Conservation (phyloP, 106 monocot genomes). For the Narthecium ossifragum region DNA sequence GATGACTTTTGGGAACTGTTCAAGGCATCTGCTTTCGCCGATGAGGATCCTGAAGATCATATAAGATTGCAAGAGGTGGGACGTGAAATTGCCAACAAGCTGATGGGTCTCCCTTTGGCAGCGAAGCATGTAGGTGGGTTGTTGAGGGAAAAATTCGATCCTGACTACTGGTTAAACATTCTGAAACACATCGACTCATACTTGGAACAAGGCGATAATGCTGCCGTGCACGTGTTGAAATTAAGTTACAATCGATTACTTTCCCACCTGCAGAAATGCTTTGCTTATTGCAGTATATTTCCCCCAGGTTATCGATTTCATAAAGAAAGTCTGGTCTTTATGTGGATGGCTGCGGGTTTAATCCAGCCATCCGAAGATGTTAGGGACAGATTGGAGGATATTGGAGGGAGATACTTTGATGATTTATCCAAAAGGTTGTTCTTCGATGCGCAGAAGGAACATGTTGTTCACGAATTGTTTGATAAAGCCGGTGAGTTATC, state of each 20-base stretch:
- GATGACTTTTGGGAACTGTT: conserved; percentile 14
- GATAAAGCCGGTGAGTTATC: too few relatives aligned
- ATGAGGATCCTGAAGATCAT: not conserved
- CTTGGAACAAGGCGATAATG: conserved; percentile 4
- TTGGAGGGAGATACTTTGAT: conserved; percentile 22
- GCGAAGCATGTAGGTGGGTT: too few relatives aligned
- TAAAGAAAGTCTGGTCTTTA: conserved; percentile 19
- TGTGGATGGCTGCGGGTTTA: conserved; percentile 52
- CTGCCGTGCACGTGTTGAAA: conserved; percentile 21
- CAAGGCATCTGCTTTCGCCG: conserved; percentile 14
- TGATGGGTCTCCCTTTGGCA: conserved; percentile 21
- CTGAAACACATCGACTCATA: too few relatives aligned
- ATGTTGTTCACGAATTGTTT: too few relatives aligned
- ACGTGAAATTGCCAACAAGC: conserved; percentile 11
- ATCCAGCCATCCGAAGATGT: conserved; percentile 9
- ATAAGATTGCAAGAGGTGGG: conserved; percentile 10
- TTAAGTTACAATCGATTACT: conserved; percentile 36
- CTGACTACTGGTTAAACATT: too few relatives aligned
- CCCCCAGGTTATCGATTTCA: conserved; percentile 20
- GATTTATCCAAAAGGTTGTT: conserved; percentile 11
- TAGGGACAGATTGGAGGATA: conserved; percentile 20
- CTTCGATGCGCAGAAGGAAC: conserved; percentile 4
- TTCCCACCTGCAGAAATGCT: conserved; percentile 28
- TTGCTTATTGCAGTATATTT: conserved; percentile 35
- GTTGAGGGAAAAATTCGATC: too few relatives aligned